Evolutionary conservation across 441 rosid genomes (phyloP), one percentile per base, ranked within the genome.

Genomic region (Flueggea neowawraea): DNA sequence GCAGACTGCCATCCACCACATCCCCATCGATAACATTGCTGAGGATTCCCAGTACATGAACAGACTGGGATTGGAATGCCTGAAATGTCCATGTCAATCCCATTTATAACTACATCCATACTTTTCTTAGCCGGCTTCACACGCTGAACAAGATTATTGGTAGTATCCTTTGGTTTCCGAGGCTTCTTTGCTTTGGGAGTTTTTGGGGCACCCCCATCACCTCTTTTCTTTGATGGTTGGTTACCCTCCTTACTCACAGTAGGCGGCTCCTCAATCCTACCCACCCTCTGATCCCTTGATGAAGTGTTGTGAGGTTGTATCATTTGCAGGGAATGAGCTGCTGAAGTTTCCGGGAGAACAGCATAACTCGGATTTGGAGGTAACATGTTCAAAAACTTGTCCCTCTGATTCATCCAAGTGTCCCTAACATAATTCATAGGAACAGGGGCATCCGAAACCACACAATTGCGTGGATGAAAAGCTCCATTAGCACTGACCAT

Each of bases 1-100:
- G 96, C 93, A 0, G 98, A 93, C 59, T 93, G 98, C 98, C 98
- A 93, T 56, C 98, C 98, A 5, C 98, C 98, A 55, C 92, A 90
- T 12, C 98, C 97, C 97, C 98, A 93, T 33, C 98, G 78, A 55
- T 93, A 93, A 47, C 97, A 90, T 55, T 83, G 97, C 69, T 88
- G 97, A 41, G 95, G 75, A 43, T 67, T 56, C 55, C 97, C 96
- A 31, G 98, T 93, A 67, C 98, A 93, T 0, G 98, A 83, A 74
- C 98, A 93, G 16, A 88, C 89, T 0, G 98, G 98, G 61, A 90
- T 92, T 0, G 98, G 97, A 63, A 93, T 83, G 59, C 86, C 78
- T 0, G 96, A 86, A 52, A 93, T 90, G 64, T 88, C 92, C 97
- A 89, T 86, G 47, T 73, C 88, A 55, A 87, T 84, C 54, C 99